Percentiles rank a stretch among this genome's conserved stretches.
Evolutionary conservation across 2,329 filamentous ascomycete species (phyloP).

Genomic region (Trichoderma oligosporum): DNA sequence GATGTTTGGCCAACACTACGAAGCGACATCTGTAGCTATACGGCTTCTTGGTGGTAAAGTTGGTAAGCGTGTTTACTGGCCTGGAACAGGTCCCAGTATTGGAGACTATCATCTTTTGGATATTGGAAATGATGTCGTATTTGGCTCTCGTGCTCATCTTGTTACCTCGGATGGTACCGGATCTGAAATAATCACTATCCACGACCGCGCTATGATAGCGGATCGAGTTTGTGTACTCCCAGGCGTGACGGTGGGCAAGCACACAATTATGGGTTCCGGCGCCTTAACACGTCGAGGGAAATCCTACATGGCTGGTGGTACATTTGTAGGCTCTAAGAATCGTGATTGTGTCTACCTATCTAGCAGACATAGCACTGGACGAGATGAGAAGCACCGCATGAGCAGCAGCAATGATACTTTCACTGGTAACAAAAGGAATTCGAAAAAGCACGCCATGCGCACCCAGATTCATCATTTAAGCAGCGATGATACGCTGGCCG

Average conservation of each 20-base stretch:
- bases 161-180: slow-evolving; percentile 51
- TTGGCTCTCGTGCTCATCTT: slow-evolving; percentile 52
- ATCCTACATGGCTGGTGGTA: slow-evolving; percentile 42
- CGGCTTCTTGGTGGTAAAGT: slow-evolving; percentile 50
- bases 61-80: slow-evolving; percentile 54
- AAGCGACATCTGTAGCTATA: slow-evolving; percentile 49
- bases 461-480: slow-evolving; percentile 1
- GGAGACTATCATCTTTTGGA: slow-evolving; percentile 54
- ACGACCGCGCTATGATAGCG: slow-evolving; percentile 52
- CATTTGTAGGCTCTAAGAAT: slow-evolving; percentile 51
- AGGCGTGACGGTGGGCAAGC: slow-evolving; percentile 46
- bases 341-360: slow-evolving; percentile 47
- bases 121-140: slow-evolving; percentile 57
- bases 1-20: slow-evolving; percentile 54
- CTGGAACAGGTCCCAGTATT: slow-evolving; percentile 51
- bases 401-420: slow-evolving; percentile 28
- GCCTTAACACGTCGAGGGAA: slow-evolving; percentile 46
- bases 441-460: not conserved
- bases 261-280: slow-evolving; percentile 51
- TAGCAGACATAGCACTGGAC: slow-evolving; percentile 20
- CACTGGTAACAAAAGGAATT: not conserved
- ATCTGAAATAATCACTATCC: slow-evolving; percentile 45
- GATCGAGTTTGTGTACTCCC: slow-evolving; percentile 52
- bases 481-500: slow-evolving; percentile 19
- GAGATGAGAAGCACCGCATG: slow-evolving; percentile 20